These are phyloP conservation scores for Capsella bursapastoris DNA, from an alignment of 345 rosid species.

Conservation along the genomic window DNA sequence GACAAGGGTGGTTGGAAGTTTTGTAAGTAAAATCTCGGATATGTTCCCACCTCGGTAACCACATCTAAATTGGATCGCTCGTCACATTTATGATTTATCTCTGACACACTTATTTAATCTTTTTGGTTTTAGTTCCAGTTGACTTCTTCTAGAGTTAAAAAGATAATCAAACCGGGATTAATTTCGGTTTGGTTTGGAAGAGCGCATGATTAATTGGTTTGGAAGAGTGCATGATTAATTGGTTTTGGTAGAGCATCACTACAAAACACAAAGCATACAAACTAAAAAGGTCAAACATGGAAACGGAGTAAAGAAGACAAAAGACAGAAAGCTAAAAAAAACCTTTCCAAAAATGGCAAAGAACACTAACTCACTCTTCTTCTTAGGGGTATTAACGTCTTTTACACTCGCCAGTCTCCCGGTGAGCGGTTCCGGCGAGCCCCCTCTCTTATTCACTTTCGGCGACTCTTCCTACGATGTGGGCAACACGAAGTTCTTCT, in stretches of 20 bases:
- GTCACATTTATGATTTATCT: not conserved
- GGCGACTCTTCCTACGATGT: constrained; percentile 50
- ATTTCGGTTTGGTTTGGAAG: not conserved
- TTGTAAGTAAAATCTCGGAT: no score
- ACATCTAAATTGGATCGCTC: not conserved
- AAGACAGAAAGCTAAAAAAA: not conserved
- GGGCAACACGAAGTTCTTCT: constrained; percentile 45
- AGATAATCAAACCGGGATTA: not conserved
- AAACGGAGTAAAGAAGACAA: constrained; percentile 5
- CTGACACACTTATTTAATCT: not conserved
- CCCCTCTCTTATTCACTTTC: constrained; percentile 42
- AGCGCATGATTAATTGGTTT: not conserved
- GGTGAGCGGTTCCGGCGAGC: constrained; percentile 35
- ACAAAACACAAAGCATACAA: not conserved
- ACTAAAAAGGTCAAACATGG: not conserved
- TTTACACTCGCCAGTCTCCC: constrained; percentile 11
- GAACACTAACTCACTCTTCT: constrained; percentile 14
- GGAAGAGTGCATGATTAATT: not conserved
- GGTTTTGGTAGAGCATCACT: not conserved
- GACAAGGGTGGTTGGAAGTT: not conserved
- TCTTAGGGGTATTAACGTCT: constrained; percentile 26
- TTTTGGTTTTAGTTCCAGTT: not conserved
- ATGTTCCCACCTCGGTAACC: not conserved
- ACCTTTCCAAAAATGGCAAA: constrained; percentile 29
- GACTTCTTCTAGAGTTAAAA: not conserved